phyloP scores from a whole-genome alignment of 805 yeast species.

The Saccharomycopsis capsularis region DNA sequence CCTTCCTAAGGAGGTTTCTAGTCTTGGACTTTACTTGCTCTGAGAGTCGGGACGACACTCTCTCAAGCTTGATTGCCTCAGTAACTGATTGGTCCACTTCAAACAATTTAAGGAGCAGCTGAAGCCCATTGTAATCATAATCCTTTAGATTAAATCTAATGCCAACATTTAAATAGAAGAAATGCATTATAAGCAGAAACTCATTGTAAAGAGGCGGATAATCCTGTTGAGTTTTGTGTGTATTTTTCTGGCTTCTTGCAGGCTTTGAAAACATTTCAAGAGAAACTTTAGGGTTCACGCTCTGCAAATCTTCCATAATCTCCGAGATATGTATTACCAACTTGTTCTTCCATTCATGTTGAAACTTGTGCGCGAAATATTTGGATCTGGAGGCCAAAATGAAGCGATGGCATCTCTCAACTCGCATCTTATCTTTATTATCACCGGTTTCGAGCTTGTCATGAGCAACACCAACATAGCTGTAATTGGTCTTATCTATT shows the following conservation, averaged over 20 bases:
- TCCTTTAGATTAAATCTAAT: not conserved
- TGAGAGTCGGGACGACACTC: not conserved
- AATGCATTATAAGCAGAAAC: conserved; percentile 25
- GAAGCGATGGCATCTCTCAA: too few species aligned
- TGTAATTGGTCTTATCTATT: too few species aligned
- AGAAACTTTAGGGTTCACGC: too few species aligned
- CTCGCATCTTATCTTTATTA: too few species aligned
- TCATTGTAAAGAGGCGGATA: conserved; percentile 31
- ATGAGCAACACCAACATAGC: too few species aligned
- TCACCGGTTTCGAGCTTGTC: too few species aligned
- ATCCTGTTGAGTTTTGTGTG: conserved; percentile 22
- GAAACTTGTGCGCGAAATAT: conserved; percentile 27
- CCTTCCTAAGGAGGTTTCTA: conserved; percentile 30
- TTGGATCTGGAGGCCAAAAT: conserved; percentile 34
- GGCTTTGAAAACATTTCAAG: too few species aligned
- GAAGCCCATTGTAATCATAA: not conserved
- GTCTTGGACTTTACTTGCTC: conserved; percentile 14
- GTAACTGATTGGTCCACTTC: conserved; percentile 27
- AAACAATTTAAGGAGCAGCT: conserved; percentile 29
- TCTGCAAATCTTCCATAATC: conserved; percentile 18
- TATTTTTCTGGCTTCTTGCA: too few species aligned
- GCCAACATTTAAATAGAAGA: conserved; percentile 26
- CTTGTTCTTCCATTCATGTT: conserved; percentile 25
- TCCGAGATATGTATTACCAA: conserved; percentile 21
- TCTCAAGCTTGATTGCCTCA: conserved; percentile 1